Base-by-base conservation (phyloP, 129 eudicot genomes). In the Escallonia herrerae region DNA sequence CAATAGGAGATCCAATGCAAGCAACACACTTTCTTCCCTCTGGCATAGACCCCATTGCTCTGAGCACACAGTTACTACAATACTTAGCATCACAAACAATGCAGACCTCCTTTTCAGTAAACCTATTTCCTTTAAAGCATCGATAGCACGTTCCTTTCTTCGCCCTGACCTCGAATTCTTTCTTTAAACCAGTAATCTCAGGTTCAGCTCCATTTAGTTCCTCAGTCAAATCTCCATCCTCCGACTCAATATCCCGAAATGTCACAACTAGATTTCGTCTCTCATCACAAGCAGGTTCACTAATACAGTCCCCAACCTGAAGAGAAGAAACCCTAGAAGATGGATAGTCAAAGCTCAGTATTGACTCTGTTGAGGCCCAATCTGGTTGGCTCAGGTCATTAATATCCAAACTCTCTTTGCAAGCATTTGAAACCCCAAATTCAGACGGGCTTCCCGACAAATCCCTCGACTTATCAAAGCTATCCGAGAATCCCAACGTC, bases 21-120 rank as follows among this genome's bases (percentile, higher is more conserved):
- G 86, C 70, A 70, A 94, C 93, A 63, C 99, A 94, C 76, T 94
- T 94, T 64, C 99, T 86, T 66, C 99, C 99, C 73, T 94, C 97
- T 3, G 99, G 99, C 99, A 94, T 94, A 43, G 99, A 94, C 53
- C 99, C 99, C 99, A 94, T 94, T 47, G 99, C 97, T 76, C 95
- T 90, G 53, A 94, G 95, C 68, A 94, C 97, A 73, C 99, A 94
- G 56, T 80, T 94, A 42, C 71, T 72, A 70, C 99, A 94, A 75
- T 86, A 94, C 65, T 94, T 89, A 3, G 99, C 89, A 86, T 84
- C 90, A 83, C 99, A 94, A 74, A 94, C 99, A 58, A 94, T 78
- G 73, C 99, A 94, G 7, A 83, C 95, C 72, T 94, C 99, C 81
- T 94, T 94, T 42, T 94, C 99, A 1, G 94, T 89, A 58, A 94